These are phyloP conservation scores for Centella asiatica DNA, from an alignment of 129 eudicot species.

Conservation along the genomic window DNA sequence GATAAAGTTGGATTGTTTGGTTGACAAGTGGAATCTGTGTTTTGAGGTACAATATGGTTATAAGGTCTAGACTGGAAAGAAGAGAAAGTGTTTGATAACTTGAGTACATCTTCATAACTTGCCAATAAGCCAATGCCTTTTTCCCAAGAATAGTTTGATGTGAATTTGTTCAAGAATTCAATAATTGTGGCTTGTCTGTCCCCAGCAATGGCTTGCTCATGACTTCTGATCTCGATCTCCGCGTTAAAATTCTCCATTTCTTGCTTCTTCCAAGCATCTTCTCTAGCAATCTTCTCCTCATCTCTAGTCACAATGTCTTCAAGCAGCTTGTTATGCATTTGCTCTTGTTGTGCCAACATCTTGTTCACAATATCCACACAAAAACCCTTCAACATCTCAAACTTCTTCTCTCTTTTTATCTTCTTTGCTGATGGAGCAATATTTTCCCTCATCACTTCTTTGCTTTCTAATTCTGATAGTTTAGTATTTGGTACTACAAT, in stretches of 20 bases:
- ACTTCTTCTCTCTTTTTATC: conserved; percentile 44
- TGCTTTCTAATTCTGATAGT: conserved; percentile 9
- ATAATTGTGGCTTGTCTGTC: conserved; percentile 59
- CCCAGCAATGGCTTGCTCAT: conserved; percentile 44
- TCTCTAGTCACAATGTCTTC: conserved; percentile 62
- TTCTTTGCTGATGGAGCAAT: conserved; percentile 22
- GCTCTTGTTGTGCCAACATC: conserved; percentile 75
- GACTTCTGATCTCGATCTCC: conserved; percentile 49
- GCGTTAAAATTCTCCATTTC: conserved; percentile 47
- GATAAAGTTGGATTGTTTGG: not conserved
- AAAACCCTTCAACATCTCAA: conserved; percentile 52
- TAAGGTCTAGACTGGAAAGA: not conserved
- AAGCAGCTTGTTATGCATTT: conserved; percentile 63
- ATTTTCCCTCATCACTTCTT: conserved; percentile 17
- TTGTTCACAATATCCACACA: conserved; percentile 54
- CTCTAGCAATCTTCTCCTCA: conserved; percentile 48
- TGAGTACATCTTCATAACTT: conserved; percentile 12
- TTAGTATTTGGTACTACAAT: not conserved
- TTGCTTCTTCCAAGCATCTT: conserved; percentile 70
- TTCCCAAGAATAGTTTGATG: conserved; percentile 21
- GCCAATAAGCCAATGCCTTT: not conserved
- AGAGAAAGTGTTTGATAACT: not conserved
- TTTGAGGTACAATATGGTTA: not conserved
- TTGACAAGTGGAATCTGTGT: not conserved
- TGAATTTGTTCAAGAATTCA: conserved; percentile 51